phyloP scores from a whole-genome alignment of 148 eudicot species.

The Pouteria glomerata region DNA sequence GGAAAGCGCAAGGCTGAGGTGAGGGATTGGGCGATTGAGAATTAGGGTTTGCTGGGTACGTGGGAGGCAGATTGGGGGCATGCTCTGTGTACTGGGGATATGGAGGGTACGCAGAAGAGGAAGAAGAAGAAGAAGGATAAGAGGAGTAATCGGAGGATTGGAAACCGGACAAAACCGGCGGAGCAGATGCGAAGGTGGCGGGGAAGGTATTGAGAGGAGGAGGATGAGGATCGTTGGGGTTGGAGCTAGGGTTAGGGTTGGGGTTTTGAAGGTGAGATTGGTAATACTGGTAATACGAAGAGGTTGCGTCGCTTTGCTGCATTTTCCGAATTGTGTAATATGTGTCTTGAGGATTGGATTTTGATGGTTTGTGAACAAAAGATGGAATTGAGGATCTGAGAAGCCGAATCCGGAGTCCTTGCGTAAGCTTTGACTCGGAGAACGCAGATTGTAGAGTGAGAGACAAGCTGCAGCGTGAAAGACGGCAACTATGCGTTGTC shows the following conservation, averaged over 20 bases:
- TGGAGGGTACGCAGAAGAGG: slow-evolving; percentile 26
- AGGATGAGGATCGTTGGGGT: slow-evolving; percentile 24
- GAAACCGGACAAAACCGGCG: slow-evolving; percentile 35
- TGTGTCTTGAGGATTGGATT: not conserved
- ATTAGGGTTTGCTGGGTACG: slow-evolving; percentile 31
- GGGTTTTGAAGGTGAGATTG: slow-evolving; percentile 42
- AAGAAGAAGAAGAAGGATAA: slow-evolving; percentile 17
- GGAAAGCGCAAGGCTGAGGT: slow-evolving; percentile 24
- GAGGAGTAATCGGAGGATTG: slow-evolving; percentile 28
- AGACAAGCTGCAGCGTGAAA: not conserved
- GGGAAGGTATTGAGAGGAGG: slow-evolving; percentile 24
- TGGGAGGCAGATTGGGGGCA: slow-evolving; percentile 18
- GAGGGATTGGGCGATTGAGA: slow-evolving; percentile 20
- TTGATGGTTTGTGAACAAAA: not conserved
- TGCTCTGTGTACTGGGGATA: slow-evolving; percentile 39
- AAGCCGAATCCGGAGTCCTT: not conserved
- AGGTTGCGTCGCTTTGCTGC: slow-evolving; percentile 29
- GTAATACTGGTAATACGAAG: slow-evolving; percentile 36
- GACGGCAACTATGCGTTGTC: no score
- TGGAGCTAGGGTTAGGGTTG: slow-evolving; percentile 35
- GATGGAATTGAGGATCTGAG: not conserved
- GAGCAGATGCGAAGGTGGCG: slow-evolving; percentile 57
- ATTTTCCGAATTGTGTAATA: slow-evolving; percentile 1
- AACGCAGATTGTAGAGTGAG: not conserved
- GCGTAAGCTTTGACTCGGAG: not conserved